A percentile compares a stretch with the other conserved stretches of the same genome.
phyloP scores from a whole-genome alignment of 495 filamentous ascomycete genomes.

The Lepraria neglecta region DNA sequence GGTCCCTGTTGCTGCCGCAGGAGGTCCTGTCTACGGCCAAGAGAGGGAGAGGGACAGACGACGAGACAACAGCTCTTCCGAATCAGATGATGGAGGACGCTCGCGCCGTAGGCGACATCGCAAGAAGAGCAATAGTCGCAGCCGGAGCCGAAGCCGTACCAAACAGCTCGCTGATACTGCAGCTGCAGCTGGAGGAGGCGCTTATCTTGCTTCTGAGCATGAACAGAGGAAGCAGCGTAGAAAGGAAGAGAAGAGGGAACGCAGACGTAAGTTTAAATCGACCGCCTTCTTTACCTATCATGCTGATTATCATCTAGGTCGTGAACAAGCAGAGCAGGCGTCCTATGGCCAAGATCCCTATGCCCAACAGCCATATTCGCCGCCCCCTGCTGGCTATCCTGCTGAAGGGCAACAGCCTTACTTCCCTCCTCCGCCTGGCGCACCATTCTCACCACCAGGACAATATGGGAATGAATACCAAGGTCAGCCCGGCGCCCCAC shows the following conservation, averaged over 20 bases:
- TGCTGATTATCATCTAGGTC: constrained; percentile 30
- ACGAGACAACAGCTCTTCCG: constrained; percentile 40
- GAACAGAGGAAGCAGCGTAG: constrained; percentile 59
- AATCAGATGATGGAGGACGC: constrained; percentile 38
- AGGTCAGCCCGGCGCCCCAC: constrained; percentile 39
- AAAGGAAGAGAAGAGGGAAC: constrained; percentile 41
- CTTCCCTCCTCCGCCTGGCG: constrained; percentile 43
- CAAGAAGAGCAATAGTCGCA: constrained; percentile 47
- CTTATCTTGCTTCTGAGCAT: constrained; percentile 65
- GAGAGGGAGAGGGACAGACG: constrained; percentile 31
- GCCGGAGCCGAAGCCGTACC: constrained; percentile 54
- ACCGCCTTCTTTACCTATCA: background rate
- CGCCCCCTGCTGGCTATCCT: constrained; percentile 18
- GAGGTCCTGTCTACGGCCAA: constrained; percentile 31
- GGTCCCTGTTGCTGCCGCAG: constrained; percentile 34
- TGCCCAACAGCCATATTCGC: constrained; percentile 40
- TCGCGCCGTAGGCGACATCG: constrained; percentile 35
- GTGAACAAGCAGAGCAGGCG: constrained; percentile 36
- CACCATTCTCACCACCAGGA: constrained; percentile 31
- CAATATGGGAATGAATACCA: constrained; percentile 45
- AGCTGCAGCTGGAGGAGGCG: constrained; percentile 69
- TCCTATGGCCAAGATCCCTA: constrained; percentile 28
- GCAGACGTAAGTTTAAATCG: constrained; percentile 25
- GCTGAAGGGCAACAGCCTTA: constrained; percentile 27
- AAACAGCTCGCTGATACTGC: constrained; percentile 65